Evolutionary conservation across 2,329 filamentous ascomycete species (phyloP), one percentile per base, ranked within the genome.

Genomic region (Atkinsonella texensis): DNA sequence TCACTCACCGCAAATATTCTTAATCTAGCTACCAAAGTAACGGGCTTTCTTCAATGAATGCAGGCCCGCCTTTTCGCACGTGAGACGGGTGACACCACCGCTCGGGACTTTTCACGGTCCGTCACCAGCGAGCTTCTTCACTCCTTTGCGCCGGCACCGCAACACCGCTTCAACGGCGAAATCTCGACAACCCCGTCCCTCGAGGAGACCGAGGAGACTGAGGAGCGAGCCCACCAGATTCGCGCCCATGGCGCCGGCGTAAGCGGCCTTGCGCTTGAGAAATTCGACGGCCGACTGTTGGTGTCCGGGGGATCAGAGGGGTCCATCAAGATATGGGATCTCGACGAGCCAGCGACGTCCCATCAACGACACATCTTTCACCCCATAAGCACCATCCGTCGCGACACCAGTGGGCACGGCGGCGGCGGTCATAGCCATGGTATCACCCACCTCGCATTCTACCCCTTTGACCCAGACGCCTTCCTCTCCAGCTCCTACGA

Each of bases 231-330:
- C 15, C 65, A 65, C 42, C 63, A 68, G 17, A 63, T 75, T 54
- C 76, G 76, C 73, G 87, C 89, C 1, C 89, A 95, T 66, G 77
- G 80, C 50, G 79, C 87, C 4, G 89, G 89, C 13, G 86, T 90
- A 39, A 93, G 85, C 62, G 81, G 84, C 40, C 71, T 96, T 41
- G 82, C 85, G 0, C 76, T 95, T 40, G 90, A 96, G 61, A 80
- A 82, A 48, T 89, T 93, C 61, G 87, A 93, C 56, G 88, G 87
- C 3, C 63, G 65, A 59, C 85, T 87, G 57, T 75, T 96, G 55
- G 68, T 95, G 2, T 95, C 90, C 0, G 91, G 88, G 4, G 89
- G 90, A 32, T 84, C 87, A 4, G 89, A 95, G 63, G 87, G 86
- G 10, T 86, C 85, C 1, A 81, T 96, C 61, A 86, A 83, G 58